Evolutionary conservation across 1,284 basidiomycete species (phyloP).

Genomic region (Ceratobasidium sp.): DNA sequence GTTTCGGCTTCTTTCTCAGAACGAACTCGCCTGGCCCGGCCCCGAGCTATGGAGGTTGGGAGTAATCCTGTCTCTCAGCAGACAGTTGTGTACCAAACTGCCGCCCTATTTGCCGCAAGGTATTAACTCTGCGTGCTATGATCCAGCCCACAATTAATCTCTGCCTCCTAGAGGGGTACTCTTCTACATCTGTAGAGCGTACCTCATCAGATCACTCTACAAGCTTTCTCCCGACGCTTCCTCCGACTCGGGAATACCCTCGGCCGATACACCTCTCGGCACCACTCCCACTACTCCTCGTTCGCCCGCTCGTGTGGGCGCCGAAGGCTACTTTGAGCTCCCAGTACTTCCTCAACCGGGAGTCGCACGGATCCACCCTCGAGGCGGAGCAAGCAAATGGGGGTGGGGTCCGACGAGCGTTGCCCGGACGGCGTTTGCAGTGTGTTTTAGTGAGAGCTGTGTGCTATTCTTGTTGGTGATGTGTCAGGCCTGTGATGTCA

Average conservation of each 20-base stretch:
- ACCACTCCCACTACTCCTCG: conserved; percentile 15
- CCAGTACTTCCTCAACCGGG: conserved; percentile 23
- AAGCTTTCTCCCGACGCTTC: conserved; percentile 32
- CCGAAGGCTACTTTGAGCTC: conserved; percentile 26
- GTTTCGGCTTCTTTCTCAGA: background rate
- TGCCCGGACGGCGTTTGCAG: conserved; percentile 45
- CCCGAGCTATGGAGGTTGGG: conserved; percentile 2
- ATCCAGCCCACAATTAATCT: background rate
- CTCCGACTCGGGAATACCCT: conserved; percentile 3
- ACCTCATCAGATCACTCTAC: conserved; percentile 45
- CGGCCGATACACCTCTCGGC: conserved; percentile 6
- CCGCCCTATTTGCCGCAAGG: conserved; percentile 32
- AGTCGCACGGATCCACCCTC: conserved; percentile 17
- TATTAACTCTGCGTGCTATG: background rate
- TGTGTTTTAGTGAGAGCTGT: conserved; percentile 48
- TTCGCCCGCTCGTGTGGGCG: background rate
- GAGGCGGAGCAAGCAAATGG: conserved; percentile 13
- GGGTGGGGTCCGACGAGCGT: conserved; percentile 40
- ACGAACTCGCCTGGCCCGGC: background rate
- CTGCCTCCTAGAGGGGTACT: conserved; percentile 32
- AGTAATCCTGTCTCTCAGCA: background rate
- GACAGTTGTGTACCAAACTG: conserved; percentile 25
- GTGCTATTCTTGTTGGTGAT: conserved; percentile 47
- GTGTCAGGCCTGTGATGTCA: conserved; percentile 45
- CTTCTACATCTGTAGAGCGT: conserved; percentile 46